A percentile compares a stretch with the other conserved stretches of the same genome.
These are phyloP conservation scores for Allium fistulosum DNA, from an alignment of 106 monocot genomes.

Conservation along the genomic window DNA sequence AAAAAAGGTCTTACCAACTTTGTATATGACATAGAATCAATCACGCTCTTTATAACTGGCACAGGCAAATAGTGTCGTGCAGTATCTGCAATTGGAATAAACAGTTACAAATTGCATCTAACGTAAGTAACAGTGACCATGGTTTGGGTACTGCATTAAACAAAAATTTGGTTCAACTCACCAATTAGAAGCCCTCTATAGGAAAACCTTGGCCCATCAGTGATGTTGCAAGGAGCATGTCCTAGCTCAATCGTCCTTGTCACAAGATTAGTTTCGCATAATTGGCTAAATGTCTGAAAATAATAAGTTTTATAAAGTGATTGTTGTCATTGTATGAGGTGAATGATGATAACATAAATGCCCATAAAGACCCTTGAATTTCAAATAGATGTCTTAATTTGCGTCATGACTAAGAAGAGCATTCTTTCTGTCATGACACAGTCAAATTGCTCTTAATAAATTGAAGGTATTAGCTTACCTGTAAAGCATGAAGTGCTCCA, in stretches of 20 bases:
- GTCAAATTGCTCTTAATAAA: background rate
- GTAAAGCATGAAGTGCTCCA: slow-evolving; percentile 89
- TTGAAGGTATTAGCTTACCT: slow-evolving; percentile 32
- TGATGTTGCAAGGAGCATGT: slow-evolving; percentile 66
- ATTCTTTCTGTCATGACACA: no score
- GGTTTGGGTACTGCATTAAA: background rate
- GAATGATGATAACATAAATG: no score
- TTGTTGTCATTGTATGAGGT: no score
- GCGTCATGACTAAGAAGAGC: no score
- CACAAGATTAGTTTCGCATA: slow-evolving; percentile 66
- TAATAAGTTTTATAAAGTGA: background rate
- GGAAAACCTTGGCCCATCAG: slow-evolving; percentile 74
- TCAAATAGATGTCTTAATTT: no score
- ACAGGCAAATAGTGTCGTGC: slow-evolving; percentile 74
- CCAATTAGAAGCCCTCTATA: slow-evolving; percentile 93
- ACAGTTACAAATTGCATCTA: background rate
- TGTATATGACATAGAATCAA: slow-evolving; percentile 85
- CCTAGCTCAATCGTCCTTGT: slow-evolving; percentile 43
- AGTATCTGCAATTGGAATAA: slow-evolving; percentile 61
- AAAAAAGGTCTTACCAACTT: slow-evolving; percentile 61
- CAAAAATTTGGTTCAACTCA: slow-evolving; percentile 11
- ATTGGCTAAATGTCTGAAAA: slow-evolving; percentile 87
- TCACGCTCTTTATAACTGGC: slow-evolving; percentile 70
- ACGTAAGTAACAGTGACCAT: no score
- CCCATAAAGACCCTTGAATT: no score